phyloP scores from a whole-genome alignment of 768 basidiomycete species.

The Amanita muscaria region DNA sequence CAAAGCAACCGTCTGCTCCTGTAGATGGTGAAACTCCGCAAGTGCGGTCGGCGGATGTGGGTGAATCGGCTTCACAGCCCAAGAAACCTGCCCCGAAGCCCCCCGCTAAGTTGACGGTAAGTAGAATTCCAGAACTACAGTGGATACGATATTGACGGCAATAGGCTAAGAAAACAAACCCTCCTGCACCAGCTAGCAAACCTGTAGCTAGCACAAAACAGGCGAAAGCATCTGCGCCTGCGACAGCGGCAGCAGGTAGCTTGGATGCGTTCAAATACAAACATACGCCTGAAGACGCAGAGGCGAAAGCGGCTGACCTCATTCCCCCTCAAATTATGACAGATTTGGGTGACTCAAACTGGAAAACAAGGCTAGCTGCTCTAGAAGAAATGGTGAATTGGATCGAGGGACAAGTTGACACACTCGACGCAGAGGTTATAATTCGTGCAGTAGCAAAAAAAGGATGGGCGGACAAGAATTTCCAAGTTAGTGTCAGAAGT shows the following conservation, averaged over 20 bases:
- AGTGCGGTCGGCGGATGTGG: conserved; percentile 34
- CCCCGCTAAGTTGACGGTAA: conserved; percentile 37
- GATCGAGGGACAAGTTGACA: conserved; percentile 59
- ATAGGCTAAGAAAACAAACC: conserved; percentile 37
- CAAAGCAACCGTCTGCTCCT: conserved; percentile 12
- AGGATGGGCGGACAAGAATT: conserved; percentile 98
- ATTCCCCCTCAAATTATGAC: conserved; percentile 65
- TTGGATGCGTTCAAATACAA: conserved; percentile 88
- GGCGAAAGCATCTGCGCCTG: conserved; percentile 37
- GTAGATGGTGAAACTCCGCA: conserved; percentile 23
- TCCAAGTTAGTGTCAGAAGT: conserved; percentile 53
- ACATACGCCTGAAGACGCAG: conserved; percentile 88
- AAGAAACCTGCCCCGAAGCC: conserved; percentile 45
- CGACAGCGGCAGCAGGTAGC: conserved; percentile 39
- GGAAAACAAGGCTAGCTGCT: conserved; percentile 86
- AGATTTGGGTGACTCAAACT: conserved; percentile 79
- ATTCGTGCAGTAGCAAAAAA: conserved; percentile 84
- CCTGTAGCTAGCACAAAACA: conserved; percentile 19
- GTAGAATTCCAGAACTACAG: conserved; percentile 5
- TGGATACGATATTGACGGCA: conserved; percentile 15
- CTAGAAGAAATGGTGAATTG: conserved; percentile 80
- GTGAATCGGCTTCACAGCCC: conserved; percentile 24
- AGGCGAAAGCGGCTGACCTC: conserved; percentile 59
- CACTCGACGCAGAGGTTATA: conserved; percentile 80
- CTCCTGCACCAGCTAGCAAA: conserved; percentile 38